phyloP scores from a whole-genome alignment of 2,329 filamentous ascomycete genomes.

The Colletotrichum acutatum region DNA sequence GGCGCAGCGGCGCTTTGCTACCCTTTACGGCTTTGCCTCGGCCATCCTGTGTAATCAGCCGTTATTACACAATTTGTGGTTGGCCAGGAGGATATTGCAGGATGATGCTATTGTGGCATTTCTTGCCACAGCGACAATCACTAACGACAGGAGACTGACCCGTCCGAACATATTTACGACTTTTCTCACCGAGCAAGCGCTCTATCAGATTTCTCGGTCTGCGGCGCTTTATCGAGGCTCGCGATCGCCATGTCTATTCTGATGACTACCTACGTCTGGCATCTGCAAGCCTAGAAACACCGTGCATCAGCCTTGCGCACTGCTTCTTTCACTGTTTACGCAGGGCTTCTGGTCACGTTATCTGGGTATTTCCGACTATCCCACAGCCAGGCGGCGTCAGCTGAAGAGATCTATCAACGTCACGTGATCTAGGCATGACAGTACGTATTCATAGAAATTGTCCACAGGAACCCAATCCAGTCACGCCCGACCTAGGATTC shows the following conservation, averaged over 20 bases:
- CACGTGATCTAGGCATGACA: too few species aligned
- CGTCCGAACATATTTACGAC: neutral
- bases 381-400: too few species aligned
- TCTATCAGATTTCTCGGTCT: neutral
- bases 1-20: neutral
- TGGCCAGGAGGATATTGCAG: neutral
- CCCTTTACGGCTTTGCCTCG: neutral
- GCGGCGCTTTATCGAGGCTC: neutral
- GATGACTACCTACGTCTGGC: neutral
- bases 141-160: neutral
- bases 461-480: too few species aligned
- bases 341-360: too few species aligned
- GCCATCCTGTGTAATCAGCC: neutral
- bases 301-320: neutral
- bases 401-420: accelerated
- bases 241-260: neutral
- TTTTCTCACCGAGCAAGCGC: neutral
- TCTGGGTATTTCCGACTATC: too few species aligned
- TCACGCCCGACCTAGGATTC: too few species aligned
- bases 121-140: neutral
- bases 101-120: neutral
- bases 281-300: neutral
- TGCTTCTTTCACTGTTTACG: neutral
- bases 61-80: neutral
- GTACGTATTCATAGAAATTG: too few species aligned